Base-by-base conservation (phyloP, 179 eudicot species). In the Corrigiola litoralis region DNA sequence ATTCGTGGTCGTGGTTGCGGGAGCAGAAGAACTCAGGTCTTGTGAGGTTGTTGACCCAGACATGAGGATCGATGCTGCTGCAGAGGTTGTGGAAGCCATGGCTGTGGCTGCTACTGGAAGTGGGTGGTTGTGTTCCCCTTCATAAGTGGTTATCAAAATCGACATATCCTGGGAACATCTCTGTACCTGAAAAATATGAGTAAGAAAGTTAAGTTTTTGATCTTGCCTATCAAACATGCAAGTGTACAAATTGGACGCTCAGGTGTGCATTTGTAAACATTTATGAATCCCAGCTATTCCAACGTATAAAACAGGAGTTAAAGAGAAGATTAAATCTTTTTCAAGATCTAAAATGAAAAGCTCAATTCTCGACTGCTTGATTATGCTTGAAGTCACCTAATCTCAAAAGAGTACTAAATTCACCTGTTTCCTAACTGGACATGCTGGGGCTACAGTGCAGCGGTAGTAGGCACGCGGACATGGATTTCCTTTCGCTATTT, bases 381-480 rank as follows among this genome's bases (percentile, higher is more conserved):
- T n/a, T n/a, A n/a, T n/a, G n/a, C n/a, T n/a, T n/a, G n/a, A n/a
- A n/a, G n/a, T n/a, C n/a, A n/a, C n/a, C n/a, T n/a, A 61, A 14
- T 8, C 4, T 0, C 4, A 5, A 17, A 40, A 20, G 31, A 3
- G 17, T 27, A 20, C 12, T 50, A 6, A 29, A 57, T 29, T 55
- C 74, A 89, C 98, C 80, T 89, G 96, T 75, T 89, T 89, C 62
- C 95, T 80, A 1, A 89, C 96, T 0, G 96, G 96, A 61, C 96
- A 89, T 20, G 81, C 70, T 14, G 87, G 81, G 38, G 87, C 85
- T 28, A 85, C 87, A 14, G 96, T 87, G 74, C 96, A 89, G 28
- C 96, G 95, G 68, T 89, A 89, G 50, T 89, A 89, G 11, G 96
- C 95, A 13, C 96, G 85, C 6, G 96, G 96, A 62, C 96, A 89